Conservation (phyloP, 257 asterid species). For the Lavandula angustifolia region DNA sequence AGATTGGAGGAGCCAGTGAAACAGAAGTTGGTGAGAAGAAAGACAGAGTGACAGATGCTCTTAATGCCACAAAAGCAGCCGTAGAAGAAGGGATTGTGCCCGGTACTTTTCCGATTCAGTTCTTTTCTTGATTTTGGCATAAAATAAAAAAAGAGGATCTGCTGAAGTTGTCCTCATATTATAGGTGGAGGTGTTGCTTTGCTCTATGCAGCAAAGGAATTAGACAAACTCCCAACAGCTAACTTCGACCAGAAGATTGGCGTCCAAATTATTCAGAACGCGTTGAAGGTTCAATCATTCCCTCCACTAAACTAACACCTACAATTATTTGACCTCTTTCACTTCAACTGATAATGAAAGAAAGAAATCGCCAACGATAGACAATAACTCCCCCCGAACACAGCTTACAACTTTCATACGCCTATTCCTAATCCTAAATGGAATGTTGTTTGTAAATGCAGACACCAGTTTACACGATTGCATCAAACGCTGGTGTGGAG, state of each 20-base stretch:
- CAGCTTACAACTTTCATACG: too few relatives aligned
- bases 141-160: neutral
- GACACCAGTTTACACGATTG: constrained; percentile 83
- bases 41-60: constrained; percentile 61
- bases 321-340: too few relatives aligned
- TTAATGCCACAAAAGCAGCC: constrained; percentile 62
- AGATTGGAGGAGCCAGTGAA: constrained; percentile 82
- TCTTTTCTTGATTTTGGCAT: neutral
- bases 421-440: too few relatives aligned
- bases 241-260: constrained; percentile 92
- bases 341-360: too few relatives aligned
- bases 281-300: constrained; percentile 57
- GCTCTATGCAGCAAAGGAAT: constrained; percentile 76
- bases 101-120: constrained; percentile 36
- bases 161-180: constrained; percentile 6
- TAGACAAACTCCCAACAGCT: constrained; percentile 68
- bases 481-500: constrained; percentile 89
- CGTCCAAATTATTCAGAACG: constrained; percentile 89
- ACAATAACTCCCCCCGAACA: too few relatives aligned
- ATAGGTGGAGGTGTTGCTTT: constrained; percentile 95
- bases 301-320: neutral
- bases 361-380: too few relatives aligned
- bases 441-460: constrained; percentile 30
- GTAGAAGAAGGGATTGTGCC: constrained; percentile 80
- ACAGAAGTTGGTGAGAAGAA: constrained; percentile 58